A percentile compares a stretch with the other conserved stretches of the same genome.
phyloP scores from a whole-genome alignment of 257 asterid genomes.

The Parsonsia alboflavescens region DNA sequence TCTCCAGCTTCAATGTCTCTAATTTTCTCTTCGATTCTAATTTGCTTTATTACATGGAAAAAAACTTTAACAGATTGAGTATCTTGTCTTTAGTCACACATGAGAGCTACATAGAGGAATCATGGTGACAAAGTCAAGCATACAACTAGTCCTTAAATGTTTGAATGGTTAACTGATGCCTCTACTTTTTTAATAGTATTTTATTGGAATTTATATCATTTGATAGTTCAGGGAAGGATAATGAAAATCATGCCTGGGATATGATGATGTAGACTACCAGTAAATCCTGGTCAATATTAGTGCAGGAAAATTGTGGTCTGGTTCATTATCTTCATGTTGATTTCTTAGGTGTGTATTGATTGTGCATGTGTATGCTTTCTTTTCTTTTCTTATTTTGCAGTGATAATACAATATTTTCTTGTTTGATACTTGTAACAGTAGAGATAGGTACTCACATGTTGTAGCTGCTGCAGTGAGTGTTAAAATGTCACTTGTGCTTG shows the following conservation, averaged over 20 bases:
- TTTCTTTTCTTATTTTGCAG: neutral
- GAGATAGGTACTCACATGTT: constrained; percentile 47
- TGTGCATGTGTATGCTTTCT: neutral
- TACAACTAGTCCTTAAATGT: neutral
- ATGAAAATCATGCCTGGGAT: too few species aligned
- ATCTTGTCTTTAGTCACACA: neutral
- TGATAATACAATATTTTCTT: neutral
- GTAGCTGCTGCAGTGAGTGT: constrained; percentile 83
- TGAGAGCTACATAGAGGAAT: neutral
- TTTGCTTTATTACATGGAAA: neutral
- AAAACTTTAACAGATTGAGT: neutral
- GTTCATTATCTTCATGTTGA: neutral
- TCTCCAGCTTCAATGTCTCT: neutral
- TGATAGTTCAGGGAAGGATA: neutral
- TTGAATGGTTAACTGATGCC: neutral
- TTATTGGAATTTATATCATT: neutral
- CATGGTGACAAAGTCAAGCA: neutral
- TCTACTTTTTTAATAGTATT: neutral
- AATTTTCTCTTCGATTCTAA: neutral
- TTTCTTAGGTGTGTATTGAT: neutral
- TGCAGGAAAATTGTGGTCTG: neutral
- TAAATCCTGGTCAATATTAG: neutral
- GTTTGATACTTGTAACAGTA: neutral
- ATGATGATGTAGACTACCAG: neutral
- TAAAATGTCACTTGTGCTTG: constrained; percentile 54